These are phyloP conservation scores for Corymbia calophylla DNA, from an alignment of 441 rosid genomes.

Conservation along the genomic window DNA sequence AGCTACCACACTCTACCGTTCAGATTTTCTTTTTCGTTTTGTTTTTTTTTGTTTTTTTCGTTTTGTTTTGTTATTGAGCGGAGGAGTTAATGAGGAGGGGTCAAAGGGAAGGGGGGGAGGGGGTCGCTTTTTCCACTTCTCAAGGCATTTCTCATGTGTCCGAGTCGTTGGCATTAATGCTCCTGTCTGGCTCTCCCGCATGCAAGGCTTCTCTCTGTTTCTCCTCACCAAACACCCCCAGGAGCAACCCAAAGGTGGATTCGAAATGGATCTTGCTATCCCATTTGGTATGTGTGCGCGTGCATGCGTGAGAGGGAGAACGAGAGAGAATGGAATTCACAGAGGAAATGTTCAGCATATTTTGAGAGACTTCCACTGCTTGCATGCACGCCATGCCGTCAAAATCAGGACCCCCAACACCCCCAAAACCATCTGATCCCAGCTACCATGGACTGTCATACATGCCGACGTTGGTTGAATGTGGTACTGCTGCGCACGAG, in stretches of 20 bases:
- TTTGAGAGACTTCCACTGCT: not conserved
- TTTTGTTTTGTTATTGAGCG: not conserved
- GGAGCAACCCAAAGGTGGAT: not conserved
- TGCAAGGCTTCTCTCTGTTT: not conserved
- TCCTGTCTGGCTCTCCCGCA: not conserved
- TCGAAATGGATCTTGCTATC: not conserved
- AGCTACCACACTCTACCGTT: not conserved
- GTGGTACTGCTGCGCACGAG: not conserved
- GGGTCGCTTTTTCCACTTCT: not conserved
- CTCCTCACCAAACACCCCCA: not conserved
- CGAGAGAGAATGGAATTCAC: not conserved
- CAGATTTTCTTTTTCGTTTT: not conserved
- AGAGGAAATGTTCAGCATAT: not conserved
- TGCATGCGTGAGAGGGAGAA: not conserved
- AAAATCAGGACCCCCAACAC: not conserved
- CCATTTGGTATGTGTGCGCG: not conserved
- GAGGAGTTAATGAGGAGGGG: not conserved
- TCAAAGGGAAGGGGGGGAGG: not conserved
- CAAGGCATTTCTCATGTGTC: not conserved
- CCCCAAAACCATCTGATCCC: not conserved
- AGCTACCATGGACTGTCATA: not conserved
- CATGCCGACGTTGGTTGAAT: not conserved
- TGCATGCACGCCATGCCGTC: not conserved
- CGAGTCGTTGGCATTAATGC: not conserved
- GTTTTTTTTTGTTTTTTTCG: not conserved